These are phyloP conservation scores for Fagopyrum tataricum DNA, from an alignment of 148 eudicot species.

Conservation along the genomic window DNA sequence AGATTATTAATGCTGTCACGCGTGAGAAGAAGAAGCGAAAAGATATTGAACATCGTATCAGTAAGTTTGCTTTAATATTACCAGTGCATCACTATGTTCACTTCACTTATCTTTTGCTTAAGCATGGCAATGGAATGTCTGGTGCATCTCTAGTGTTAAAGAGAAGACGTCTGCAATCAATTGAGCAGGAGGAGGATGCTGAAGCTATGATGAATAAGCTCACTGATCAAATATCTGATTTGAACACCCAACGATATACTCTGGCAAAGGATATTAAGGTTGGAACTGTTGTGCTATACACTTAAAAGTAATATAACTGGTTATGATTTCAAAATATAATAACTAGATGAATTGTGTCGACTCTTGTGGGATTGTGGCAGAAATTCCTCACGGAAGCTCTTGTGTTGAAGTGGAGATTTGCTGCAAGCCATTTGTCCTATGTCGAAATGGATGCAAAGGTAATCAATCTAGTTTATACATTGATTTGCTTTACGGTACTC, in stretches of 20 bases:
- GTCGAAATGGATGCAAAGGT: constrained; percentile 87
- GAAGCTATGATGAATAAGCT: constrained; percentile 49
- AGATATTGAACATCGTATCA: constrained; percentile 48
- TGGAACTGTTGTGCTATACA: background rate
- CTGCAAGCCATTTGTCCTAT: constrained; percentile 47
- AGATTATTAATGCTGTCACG: constrained; percentile 28
- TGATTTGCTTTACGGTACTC: background rate
- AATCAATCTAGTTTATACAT: constrained; percentile 7
- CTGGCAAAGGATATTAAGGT: constrained; percentile 67
- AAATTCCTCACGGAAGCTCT: constrained; percentile 57
- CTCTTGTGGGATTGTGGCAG: constrained; percentile 29
- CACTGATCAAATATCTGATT: constrained; percentile 34
- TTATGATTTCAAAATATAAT: background rate
- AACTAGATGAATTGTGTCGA: background rate
- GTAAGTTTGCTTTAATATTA: constrained; percentile 41
- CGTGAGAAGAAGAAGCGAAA: constrained; percentile 45
- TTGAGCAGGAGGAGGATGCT: constrained; percentile 55
- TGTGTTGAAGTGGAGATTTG: constrained; percentile 51
- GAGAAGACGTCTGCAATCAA: constrained; percentile 31
- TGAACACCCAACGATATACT: constrained; percentile 47
- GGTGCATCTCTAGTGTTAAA: constrained; percentile 41
- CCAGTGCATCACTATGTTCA: background rate
- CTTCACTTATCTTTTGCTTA: background rate
- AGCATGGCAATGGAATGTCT: constrained; percentile 10
- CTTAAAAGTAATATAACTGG: background rate